phyloP scores from a whole-genome alignment of 1,284 basidiomycete genomes.

The Filobasidium uniguttulatum region DNA sequence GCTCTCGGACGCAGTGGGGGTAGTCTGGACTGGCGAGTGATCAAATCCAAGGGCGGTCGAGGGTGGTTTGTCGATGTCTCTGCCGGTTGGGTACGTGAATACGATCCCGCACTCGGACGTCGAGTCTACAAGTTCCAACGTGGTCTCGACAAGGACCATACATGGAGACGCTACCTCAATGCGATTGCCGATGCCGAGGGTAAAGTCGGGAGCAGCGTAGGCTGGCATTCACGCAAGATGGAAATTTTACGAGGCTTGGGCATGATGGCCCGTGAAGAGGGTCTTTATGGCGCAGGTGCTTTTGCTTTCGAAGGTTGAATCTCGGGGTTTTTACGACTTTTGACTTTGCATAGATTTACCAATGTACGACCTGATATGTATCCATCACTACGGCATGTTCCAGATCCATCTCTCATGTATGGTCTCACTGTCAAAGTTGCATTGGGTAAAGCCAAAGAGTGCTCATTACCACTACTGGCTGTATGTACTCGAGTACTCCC shows the following conservation, averaged over 20 bases:
- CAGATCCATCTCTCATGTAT: too few species aligned
- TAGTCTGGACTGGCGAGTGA: conserved; percentile 59
- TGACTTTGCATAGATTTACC: too few species aligned
- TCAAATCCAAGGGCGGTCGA: conserved; percentile 78
- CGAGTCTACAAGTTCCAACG: conserved; percentile 42
- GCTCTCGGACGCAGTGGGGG: conserved; percentile 47
- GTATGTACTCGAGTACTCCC: too few species aligned
- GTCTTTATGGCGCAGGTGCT: conserved; percentile 81
- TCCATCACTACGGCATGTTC: too few species aligned
- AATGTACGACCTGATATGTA: too few species aligned
- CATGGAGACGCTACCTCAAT: conserved; percentile 54
- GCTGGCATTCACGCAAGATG: conserved; percentile 96
- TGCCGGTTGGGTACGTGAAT: conserved; percentile 53
- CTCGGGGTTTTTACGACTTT: too few species aligned
- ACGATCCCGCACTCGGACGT: conserved; percentile 16
- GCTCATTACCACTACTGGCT: too few species aligned
- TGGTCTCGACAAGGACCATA: conserved; percentile 50
- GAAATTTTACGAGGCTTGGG: conserved; percentile 84
- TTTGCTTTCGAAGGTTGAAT: conserved; percentile 72
- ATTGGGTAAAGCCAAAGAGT: too few species aligned
- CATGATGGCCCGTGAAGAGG: conserved; percentile 80
- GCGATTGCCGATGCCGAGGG: conserved; percentile 67
- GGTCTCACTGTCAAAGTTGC: too few species aligned
- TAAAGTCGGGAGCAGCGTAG: conserved; percentile 74
- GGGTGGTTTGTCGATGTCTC: conserved; percentile 92